These are phyloP conservation scores for Pseudohalonectria lignicola DNA, from an alignment of 2,329 filamentous ascomycete species.

Conservation along the genomic window DNA sequence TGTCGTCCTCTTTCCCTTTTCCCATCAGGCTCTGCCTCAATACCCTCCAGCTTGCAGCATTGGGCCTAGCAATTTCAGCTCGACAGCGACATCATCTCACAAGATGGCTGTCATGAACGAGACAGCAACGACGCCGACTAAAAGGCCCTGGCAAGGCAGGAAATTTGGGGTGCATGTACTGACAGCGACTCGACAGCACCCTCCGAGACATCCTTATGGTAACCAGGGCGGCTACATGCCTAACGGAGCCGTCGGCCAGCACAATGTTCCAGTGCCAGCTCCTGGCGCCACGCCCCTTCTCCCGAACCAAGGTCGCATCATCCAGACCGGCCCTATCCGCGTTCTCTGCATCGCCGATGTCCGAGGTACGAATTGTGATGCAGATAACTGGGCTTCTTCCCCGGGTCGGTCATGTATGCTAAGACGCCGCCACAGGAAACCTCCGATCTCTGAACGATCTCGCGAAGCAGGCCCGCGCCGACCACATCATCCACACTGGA, in stretches of 20 bases:
- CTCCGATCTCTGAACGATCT: slow-evolving; percentile 92
- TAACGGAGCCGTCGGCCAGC: slow-evolving; percentile 43
- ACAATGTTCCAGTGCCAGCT: slow-evolving; percentile 34
- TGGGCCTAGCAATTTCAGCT: too few species aligned
- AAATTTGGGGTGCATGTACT: too few species aligned
- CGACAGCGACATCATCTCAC: too few species aligned
- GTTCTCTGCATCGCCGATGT: slow-evolving; percentile 64
- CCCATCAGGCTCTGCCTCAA: background rate
- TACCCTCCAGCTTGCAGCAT: background rate
- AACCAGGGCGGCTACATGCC: slow-evolving; percentile 48
- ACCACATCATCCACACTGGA: slow-evolving; percentile 97
- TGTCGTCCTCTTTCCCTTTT: background rate
- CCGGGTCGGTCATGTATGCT: background rate
- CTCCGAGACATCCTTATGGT: slow-evolving; percentile 28
- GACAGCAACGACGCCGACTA: too few species aligned
- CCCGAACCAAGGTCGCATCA: slow-evolving; percentile 55
- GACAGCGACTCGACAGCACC: slow-evolving; percentile 8
- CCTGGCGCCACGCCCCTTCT: slow-evolving; percentile 53
- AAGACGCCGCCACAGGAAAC: too few species aligned
- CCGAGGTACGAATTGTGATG: slow-evolving; percentile 40
- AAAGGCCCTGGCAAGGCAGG: too few species aligned
- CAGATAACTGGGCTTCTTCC: slow-evolving; percentile 1
- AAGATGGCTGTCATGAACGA: too few species aligned
- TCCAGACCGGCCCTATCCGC: slow-evolving; percentile 55
- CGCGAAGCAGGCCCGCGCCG: slow-evolving; percentile 84